Conservation (phyloP, 345 rosid species). For the Nephelium lappaceum region DNA sequence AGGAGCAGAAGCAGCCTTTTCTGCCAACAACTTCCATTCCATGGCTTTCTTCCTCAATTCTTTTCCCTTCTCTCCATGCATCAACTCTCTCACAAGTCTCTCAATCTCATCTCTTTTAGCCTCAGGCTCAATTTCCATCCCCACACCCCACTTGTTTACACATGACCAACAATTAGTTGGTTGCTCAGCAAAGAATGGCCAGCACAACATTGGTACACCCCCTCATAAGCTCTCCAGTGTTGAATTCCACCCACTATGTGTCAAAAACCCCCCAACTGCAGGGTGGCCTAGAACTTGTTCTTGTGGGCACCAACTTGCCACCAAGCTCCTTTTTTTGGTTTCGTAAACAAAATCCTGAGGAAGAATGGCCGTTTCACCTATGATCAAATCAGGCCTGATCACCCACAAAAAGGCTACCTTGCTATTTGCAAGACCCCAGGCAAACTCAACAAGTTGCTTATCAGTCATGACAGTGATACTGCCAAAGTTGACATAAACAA, state of each 20-base stretch:
- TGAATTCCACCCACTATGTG: slow-evolving; percentile 3
- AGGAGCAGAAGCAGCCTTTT: not conserved
- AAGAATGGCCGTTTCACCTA: slow-evolving; percentile 17
- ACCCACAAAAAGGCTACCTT: slow-evolving; percentile 21
- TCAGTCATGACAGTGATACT: slow-evolving; percentile 7
- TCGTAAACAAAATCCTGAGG: slow-evolving; percentile 1
- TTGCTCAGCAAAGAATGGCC: not conserved
- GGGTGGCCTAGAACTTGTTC: not conserved
- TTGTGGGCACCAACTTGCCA: slow-evolving; percentile 13
- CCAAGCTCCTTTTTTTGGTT: not conserved
- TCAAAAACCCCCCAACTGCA: not conserved
- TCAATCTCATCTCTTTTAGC: slow-evolving; percentile 22
- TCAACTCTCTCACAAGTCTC: slow-evolving; percentile 23
- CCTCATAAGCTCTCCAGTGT: not conserved
- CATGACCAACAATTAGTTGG: not conserved
- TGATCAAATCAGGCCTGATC: slow-evolving; percentile 22
- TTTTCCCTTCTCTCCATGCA: slow-evolving; percentile 20
- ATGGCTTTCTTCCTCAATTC: slow-evolving; percentile 7
- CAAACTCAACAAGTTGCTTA: slow-evolving; percentile 21
- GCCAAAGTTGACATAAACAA: slow-evolving; percentile 1
- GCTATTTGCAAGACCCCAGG: slow-evolving; percentile 26
- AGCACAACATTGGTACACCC: not conserved
- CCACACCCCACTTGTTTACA: slow-evolving; percentile 8
- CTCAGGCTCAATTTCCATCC: slow-evolving; percentile 19
- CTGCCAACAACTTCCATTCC: slow-evolving; percentile 23